Percentiles rank a stretch among this genome's conserved stretches.
phyloP scores from a whole-genome alignment of 108 stramenopile genomes.

The Skeletonema marinoi region DNA sequence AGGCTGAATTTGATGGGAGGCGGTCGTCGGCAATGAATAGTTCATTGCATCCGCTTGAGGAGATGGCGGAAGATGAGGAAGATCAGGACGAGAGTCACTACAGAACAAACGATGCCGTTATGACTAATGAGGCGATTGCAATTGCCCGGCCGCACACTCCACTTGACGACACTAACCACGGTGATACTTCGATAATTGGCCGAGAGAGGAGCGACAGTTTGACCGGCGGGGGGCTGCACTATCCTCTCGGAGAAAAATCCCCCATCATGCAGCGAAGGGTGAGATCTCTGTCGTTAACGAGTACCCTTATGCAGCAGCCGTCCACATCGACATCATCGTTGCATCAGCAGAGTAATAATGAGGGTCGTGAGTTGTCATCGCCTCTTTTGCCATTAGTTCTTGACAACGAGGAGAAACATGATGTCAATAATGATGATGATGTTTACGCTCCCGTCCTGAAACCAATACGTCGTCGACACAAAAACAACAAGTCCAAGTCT shows the following conservation, averaged over 20 bases:
- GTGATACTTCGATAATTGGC: background rate
- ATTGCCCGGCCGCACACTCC: background rate
- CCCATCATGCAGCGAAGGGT: slow-evolving; percentile 10
- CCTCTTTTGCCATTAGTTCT: no score
- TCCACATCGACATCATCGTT: background rate
- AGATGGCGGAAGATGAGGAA: background rate
- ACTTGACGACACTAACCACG: background rate
- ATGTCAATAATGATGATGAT: no score
- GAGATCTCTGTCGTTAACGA: background rate
- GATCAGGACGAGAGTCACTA: no score
- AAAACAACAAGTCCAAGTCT: background rate
- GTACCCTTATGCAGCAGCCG: background rate
- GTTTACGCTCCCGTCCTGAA: no score
- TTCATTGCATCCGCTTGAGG: background rate
- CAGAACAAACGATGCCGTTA: no score
- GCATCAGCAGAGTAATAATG: background rate
- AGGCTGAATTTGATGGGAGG: no score
- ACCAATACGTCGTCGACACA: background rate
- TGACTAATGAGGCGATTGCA: background rate
- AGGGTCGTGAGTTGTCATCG: no score
- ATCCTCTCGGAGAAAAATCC: slow-evolving; percentile 8
- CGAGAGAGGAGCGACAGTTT: slow-evolving; percentile 4
- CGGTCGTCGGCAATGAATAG: background rate
- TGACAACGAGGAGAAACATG: no score
- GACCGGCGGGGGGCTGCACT: slow-evolving; percentile 8